A percentile compares a stretch with the other conserved stretches of the same genome.
phyloP scores from a whole-genome alignment of 768 basidiomycete genomes.

The Phlebiopsis flavidoalba region DNA sequence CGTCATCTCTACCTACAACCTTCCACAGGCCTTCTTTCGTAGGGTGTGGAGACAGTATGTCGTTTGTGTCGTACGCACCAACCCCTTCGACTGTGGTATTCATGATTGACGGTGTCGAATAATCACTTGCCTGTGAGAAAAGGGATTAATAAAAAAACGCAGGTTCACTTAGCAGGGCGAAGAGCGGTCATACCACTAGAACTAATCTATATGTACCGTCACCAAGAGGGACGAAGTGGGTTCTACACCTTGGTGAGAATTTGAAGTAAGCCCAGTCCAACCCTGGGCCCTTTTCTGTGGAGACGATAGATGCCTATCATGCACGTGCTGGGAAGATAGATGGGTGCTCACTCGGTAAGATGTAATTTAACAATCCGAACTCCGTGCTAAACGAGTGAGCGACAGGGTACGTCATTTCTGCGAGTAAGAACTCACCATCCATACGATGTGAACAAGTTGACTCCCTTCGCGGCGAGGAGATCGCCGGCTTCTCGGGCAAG shows the following conservation, averaged over 20 bases:
- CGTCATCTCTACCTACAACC: conserved; percentile 38
- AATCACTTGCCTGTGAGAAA: neutral
- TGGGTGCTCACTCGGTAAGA: neutral
- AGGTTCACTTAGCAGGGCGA: neutral
- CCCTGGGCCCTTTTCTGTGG: neutral
- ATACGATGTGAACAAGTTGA: conserved; percentile 6
- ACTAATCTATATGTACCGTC: neutral
- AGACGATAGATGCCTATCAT: neutral
- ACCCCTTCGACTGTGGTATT: conserved; percentile 29
- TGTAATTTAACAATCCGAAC: neutral
- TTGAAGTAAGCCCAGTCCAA: conserved; percentile 10
- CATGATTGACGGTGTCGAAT: conserved; percentile 17
- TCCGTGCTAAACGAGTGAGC: neutral
- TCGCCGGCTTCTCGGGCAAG: conserved; percentile 13
- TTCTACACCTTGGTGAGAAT: neutral
- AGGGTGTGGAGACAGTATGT: conserved; percentile 37
- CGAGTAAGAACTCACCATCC: conserved; percentile 6
- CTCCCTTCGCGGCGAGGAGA: conserved; percentile 5
- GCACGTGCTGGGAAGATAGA: neutral
- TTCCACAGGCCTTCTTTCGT: conserved; percentile 29
- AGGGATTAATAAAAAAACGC: neutral
- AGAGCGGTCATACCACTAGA: neutral
- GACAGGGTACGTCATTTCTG: neutral
- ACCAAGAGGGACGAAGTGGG: conserved; percentile 3
- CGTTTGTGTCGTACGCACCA: conserved; percentile 33